Conservation (phyloP, 1,284 basidiomycete species). For the Irpex rosettiformis region DNA sequence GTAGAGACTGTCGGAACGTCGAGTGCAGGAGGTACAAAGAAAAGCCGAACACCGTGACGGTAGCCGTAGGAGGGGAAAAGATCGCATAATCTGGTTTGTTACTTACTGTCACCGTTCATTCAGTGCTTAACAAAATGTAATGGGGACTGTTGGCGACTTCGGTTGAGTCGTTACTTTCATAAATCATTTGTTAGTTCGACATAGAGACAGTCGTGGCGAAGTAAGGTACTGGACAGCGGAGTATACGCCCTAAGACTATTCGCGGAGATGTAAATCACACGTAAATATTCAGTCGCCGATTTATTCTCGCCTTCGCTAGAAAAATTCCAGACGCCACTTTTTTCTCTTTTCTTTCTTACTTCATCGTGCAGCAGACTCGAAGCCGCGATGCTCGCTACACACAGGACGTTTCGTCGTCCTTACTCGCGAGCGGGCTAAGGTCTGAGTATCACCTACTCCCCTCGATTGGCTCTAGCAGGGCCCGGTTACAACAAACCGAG, state of each 20-base stretch:
- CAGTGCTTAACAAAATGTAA: no score
- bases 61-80: no score
- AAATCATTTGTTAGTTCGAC: neutral
- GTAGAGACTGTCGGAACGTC: no score
- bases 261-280: neutral
- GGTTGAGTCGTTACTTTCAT: neutral
- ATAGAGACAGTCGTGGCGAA: neutral
- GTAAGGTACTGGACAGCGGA: neutral
- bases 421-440: conserved; percentile 29
- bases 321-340: no score
- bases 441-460: conserved; percentile 26
- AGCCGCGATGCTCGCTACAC: conserved; percentile 26
- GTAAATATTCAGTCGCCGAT: neutral
- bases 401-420: conserved; percentile 17
- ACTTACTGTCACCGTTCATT: no score
- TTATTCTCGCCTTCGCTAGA: neutral
- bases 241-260: neutral
- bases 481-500: conserved; percentile 16
- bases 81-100: no score
- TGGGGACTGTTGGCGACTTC: neutral
- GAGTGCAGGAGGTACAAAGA: no score
- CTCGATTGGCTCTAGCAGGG: conserved; percentile 22
- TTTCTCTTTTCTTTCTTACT: neutral
- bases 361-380: conserved; percentile 17
- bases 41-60: no score